Percentiles rank a stretch among this genome's conserved stretches.
These are phyloP conservation scores for Penicillium aurantiogriseum DNA, from an alignment of 2,329 filamentous ascomycete genomes.

Conservation along the genomic window DNA sequence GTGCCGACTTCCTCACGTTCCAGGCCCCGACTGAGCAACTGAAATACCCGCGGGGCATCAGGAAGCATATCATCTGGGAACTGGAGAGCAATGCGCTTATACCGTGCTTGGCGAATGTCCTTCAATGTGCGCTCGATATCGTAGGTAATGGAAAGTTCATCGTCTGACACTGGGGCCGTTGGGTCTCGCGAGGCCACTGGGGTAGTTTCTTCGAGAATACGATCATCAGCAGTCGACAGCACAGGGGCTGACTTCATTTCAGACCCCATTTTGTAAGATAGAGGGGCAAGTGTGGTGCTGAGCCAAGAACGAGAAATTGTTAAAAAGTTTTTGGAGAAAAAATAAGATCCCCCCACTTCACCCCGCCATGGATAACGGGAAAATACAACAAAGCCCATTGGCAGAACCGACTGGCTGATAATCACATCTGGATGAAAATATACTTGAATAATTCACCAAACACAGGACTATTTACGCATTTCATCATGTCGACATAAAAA, in stretches of 20 bases:
- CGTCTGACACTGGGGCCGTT: slow-evolving; percentile 52
- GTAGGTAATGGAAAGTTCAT: slow-evolving; percentile 74
- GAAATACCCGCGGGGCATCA: slow-evolving; percentile 78
- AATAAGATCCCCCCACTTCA: slow-evolving; percentile 29
- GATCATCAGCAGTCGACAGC: slow-evolving; percentile 62
- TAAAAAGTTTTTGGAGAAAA: slow-evolving; percentile 19
- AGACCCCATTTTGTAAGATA: slow-evolving; percentile 24
- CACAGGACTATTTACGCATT: not conserved
- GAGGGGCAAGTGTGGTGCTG: slow-evolving; percentile 6
- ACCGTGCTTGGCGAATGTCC: slow-evolving; percentile 71
- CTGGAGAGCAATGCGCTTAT: slow-evolving; percentile 81
- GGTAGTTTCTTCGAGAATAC: slow-evolving; percentile 57
- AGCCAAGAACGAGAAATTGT: slow-evolving; percentile 14
- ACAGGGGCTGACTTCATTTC: slow-evolving; percentile 52
- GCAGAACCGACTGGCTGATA: slow-evolving; percentile 12
- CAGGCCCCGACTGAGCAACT: slow-evolving; percentile 59
- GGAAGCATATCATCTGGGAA: slow-evolving; percentile 91
- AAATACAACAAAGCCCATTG: slow-evolving; percentile 21
- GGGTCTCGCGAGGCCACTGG: slow-evolving; percentile 39
- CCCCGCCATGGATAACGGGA: slow-evolving; percentile 30
- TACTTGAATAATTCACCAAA: not conserved
- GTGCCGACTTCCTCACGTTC: slow-evolving; percentile 26
- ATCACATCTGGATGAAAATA: not conserved
- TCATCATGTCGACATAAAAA: not conserved
- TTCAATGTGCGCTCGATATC: slow-evolving; percentile 77